phyloP scores from a whole-genome alignment of 2,329 filamentous ascomycete species.

The Pezicula carpinea region DNA sequence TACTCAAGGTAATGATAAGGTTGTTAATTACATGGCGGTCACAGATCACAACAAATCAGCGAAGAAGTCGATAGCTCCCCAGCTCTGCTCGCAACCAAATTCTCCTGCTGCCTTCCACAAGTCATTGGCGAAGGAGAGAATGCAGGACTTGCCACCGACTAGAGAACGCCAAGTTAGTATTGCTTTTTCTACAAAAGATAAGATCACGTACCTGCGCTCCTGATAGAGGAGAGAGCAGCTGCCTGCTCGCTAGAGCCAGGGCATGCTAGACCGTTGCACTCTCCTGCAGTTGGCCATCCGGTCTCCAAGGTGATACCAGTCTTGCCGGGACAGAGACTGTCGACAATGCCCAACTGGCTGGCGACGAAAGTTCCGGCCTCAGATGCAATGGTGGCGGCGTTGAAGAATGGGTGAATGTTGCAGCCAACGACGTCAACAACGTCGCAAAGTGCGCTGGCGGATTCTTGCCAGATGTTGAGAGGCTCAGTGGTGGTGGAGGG shows the following conservation, averaged over 20 bases:
- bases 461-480: slow-evolving; percentile 67
- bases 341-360: slow-evolving; percentile 66
- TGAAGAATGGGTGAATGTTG: slow-evolving; percentile 97
- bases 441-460: slow-evolving; percentile 60
- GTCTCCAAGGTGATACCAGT: slow-evolving; percentile 80
- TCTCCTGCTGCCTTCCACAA: slow-evolving; percentile 70
- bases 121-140: slow-evolving; percentile 81
- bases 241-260: slow-evolving; percentile 65
- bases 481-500: slow-evolving; percentile 83
- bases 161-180: slow-evolving; percentile 8
- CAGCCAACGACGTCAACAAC: slow-evolving; percentile 74
- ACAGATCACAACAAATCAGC: too few relatives aligned
- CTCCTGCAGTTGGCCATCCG: slow-evolving; percentile 76
- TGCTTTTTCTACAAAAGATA: too few relatives aligned
- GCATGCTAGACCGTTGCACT: slow-evolving; percentile 66
- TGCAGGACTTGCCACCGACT: slow-evolving; percentile 64
- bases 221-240: slow-evolving; percentile 67
- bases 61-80: slow-evolving; percentile 47
- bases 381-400: slow-evolving; percentile 56
- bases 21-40: too few relatives aligned
- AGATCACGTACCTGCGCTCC: slow-evolving; percentile 31
- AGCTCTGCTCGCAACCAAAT: slow-evolving; percentile 74
- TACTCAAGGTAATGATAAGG: too few relatives aligned
- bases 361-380: slow-evolving; percentile 73
- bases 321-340: slow-evolving; percentile 66